Percentiles rank a stretch among this genome's conserved stretches.
Conservation (phyloP, 192 early-diverging fungal species). For the Umbelopsis sp. region DNA sequence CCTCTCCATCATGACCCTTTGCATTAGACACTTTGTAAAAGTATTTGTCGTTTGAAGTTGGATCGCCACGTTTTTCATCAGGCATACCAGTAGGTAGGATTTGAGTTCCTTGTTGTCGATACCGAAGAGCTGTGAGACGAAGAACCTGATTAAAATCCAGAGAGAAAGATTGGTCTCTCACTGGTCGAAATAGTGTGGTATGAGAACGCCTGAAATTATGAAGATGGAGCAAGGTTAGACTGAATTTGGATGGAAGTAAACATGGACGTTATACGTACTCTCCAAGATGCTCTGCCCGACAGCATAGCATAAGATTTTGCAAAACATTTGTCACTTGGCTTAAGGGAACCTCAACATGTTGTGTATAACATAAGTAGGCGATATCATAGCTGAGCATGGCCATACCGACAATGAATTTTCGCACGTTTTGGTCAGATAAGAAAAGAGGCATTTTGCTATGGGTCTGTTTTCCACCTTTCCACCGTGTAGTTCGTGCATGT, state of each 20-base stretch:
- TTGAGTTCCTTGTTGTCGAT: slow-evolving; percentile 6
- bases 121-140: slow-evolving; percentile 16
- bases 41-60: neutral
- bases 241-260: neutral
- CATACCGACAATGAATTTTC: slow-evolving; percentile 45
- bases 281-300: slow-evolving; percentile 48
- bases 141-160: slow-evolving; percentile 34
- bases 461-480: slow-evolving; percentile 6
- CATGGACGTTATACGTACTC: slow-evolving; percentile 32
- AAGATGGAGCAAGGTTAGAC: neutral
- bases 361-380: slow-evolving; percentile 59
- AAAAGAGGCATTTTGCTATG: slow-evolving; percentile 48
- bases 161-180: slow-evolving; percentile 20
- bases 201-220: slow-evolving; percentile 28
- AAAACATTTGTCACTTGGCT: slow-evolving; percentile 51
- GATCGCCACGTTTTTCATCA: neutral
- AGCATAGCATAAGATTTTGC: slow-evolving; percentile 49
- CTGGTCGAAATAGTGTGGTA: slow-evolving; percentile 16
- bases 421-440: slow-evolving; percentile 43
- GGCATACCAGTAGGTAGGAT: neutral
- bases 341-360: slow-evolving; percentile 51
- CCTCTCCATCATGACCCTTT: neutral
- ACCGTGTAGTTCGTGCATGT: neutral
- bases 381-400: slow-evolving; percentile 60
- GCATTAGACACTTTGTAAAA: neutral